Base-by-base conservation (phyloP, 139 green algal species). In the Monoraphidium neglectum region DNA sequence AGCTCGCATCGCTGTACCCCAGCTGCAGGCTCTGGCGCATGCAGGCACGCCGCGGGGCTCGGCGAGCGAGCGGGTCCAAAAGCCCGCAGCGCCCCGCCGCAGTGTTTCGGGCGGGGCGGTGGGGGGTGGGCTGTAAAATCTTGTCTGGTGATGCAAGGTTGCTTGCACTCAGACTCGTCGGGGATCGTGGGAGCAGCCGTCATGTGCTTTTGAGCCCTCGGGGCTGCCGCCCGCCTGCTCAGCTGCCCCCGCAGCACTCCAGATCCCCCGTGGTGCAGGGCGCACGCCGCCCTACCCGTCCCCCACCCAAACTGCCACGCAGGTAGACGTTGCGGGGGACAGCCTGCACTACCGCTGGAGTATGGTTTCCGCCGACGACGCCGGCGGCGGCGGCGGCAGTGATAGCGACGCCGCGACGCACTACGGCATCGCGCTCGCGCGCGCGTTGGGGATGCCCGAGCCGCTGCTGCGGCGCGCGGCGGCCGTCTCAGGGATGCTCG, bases 1-100 rank as follows among this genome's bases (percentile, higher is more conserved):
- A 87, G 57, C 84, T 97, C 62, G 77, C 83, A 3, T 57, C 38
- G 0, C 12, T 93, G 8, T 93, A 97, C 76, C 89, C 92, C 0
- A 75, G 73, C 5, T 85, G 76, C 28, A 83, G 81, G 49, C 68
- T 87, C 56, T 95, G 85, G 83, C 77, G 82, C 47, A 86, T 95
- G 68, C 81, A 86, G 57, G 88, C 93, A 57, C 28, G 79, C 18
- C 28, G 70, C 37, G 30, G 53, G 35, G 46, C 49, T 49, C 10
- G 54, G 8, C 68, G n/a, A 6, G 18, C 24, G n/a, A 8, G 8
- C 30, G 13, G 28, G 16, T 15, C 6, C 23, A 5, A 35, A 13
- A 59, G 67, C 13, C 23, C 26, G 13, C 6, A 10, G 47, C 68
- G 49, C n/a, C 12, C 13, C 4, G 23, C 21, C 12, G 36, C 30